phyloP scores from a whole-genome alignment of 495 filamentous ascomycete species.

The Echria macrotheca region DNA sequence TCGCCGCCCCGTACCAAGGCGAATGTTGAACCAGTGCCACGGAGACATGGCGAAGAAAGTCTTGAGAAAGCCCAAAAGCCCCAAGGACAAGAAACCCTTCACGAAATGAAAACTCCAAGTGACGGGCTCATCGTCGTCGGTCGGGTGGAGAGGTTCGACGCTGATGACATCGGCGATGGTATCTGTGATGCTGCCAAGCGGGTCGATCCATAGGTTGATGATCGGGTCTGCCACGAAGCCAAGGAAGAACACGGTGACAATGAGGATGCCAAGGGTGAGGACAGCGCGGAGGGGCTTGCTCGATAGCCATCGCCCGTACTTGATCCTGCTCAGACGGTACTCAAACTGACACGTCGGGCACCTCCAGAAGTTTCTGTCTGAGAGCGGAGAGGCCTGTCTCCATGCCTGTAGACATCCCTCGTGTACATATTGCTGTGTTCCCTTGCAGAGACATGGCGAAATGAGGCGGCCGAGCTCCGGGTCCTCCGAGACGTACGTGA shows the following conservation, averaged over 20 bases:
- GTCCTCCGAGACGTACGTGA: slow-evolving; percentile 70
- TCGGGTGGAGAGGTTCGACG: slow-evolving; percentile 24
- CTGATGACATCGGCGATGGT: slow-evolving; percentile 30
- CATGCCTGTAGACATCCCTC: slow-evolving; percentile 86
- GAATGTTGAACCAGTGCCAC: slow-evolving; percentile 69
- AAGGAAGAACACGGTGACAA: slow-evolving; percentile 67
- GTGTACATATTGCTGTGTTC: slow-evolving; percentile 88
- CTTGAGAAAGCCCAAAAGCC: slow-evolving; percentile 80
- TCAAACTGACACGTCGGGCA: slow-evolving; percentile 85
- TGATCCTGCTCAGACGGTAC: slow-evolving; percentile 75
- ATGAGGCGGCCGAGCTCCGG: slow-evolving; percentile 76
- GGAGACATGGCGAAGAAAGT: slow-evolving; percentile 68
- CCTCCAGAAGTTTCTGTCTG: slow-evolving; percentile 69
- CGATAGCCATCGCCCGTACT: slow-evolving; percentile 67
- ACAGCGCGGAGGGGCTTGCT: slow-evolving; percentile 57
- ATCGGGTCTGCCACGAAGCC: slow-evolving; percentile 93
- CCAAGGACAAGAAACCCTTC: slow-evolving; percentile 80
- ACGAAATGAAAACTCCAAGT: slow-evolving; percentile 78
- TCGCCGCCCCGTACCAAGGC: slow-evolving; percentile 47
- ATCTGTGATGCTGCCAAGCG: slow-evolving; percentile 45
- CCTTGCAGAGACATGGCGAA: slow-evolving; percentile 88
- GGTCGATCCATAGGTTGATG: slow-evolving; percentile 80
- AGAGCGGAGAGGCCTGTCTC: slow-evolving; percentile 67
- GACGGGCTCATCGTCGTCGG: slow-evolving; percentile 41
- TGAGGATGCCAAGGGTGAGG: slow-evolving; percentile 64